Conservation (phyloP, 106 monocot species). For the Phalaenopsis equestris region DNA sequence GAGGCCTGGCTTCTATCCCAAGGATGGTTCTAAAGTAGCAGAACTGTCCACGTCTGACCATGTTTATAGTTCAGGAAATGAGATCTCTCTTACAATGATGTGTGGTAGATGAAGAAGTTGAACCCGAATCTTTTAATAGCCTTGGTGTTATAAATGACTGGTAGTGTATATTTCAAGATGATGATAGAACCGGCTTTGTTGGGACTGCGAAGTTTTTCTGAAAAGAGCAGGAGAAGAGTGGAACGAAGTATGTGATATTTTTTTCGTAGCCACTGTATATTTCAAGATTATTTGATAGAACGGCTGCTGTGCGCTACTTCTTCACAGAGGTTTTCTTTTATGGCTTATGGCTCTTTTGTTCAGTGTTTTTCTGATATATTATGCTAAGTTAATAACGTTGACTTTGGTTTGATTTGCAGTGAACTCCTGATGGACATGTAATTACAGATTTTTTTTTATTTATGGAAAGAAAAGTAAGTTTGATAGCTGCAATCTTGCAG, state of each 20-base stretch:
- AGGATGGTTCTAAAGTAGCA: not conserved
- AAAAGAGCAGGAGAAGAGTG: not conserved
- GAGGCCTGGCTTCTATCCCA: conserved; percentile 3
- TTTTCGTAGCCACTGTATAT: not conserved
- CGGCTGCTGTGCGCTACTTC: not conserved
- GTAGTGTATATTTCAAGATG: too few relatives aligned
- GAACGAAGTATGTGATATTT: not conserved
- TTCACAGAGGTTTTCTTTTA: not conserved
- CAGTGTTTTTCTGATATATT: too few relatives aligned
- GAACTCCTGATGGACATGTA: too few relatives aligned
- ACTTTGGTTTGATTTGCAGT: too few relatives aligned
- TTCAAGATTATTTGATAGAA: not conserved
- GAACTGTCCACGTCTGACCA: not conserved
- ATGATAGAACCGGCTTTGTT: too few relatives aligned
- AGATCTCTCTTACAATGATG: not conserved
- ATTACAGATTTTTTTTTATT: too few relatives aligned
- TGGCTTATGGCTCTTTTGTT: not conserved
- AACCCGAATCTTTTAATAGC: too few relatives aligned
- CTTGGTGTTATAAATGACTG: too few relatives aligned
- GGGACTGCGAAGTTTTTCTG: not conserved
- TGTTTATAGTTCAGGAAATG: conserved; percentile 17
- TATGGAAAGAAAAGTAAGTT: too few relatives aligned
- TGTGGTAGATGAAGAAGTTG: not conserved
- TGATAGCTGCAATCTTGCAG: too few relatives aligned
- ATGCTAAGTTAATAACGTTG: too few relatives aligned